These are phyloP conservation scores for Thermochaetoides thermophila DNA, from an alignment of 495 filamentous ascomycete species.

Conservation along the genomic window DNA sequence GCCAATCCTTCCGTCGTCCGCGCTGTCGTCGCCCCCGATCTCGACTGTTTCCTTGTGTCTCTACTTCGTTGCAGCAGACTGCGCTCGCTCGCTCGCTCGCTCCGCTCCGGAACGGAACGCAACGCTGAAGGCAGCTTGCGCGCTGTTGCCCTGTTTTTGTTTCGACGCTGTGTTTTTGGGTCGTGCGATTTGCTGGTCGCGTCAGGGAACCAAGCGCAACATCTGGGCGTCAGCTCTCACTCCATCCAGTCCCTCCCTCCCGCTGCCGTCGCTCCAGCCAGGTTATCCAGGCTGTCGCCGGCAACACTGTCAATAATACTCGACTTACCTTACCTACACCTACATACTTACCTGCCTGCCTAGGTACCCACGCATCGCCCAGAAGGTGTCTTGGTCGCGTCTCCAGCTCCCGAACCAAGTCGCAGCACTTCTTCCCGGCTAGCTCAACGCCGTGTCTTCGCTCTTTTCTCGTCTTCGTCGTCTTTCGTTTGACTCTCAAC, in stretches of 20 bases:
- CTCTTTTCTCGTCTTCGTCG: slow-evolving; percentile 2
- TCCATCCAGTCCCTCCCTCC: slow-evolving; percentile 8
- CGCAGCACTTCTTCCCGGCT: slow-evolving; percentile 1
- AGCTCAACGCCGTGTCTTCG: slow-evolving; percentile 4
- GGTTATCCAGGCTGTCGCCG: too few relatives aligned
- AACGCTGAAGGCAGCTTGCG: too few relatives aligned
- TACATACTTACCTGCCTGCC: too few relatives aligned
- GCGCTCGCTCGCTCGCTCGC: slow-evolving; percentile 3
- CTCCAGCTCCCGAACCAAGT: background rate
- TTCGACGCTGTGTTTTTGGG: slow-evolving; percentile 1
- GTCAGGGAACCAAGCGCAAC: too few relatives aligned
- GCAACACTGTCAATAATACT: too few relatives aligned
- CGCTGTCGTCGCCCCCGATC: slow-evolving; percentile 2
- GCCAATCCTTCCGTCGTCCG: background rate
- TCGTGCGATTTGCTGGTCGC: slow-evolving; percentile 20
- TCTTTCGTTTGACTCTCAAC: slow-evolving; percentile 4
- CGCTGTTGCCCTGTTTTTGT: slow-evolving; percentile 5
- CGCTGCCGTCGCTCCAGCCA: slow-evolving; percentile 8
- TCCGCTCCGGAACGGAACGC: too few relatives aligned
- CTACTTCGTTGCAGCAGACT: slow-evolving; percentile 2
- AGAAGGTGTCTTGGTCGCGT: too few relatives aligned
- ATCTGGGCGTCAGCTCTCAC: slow-evolving; percentile 15
- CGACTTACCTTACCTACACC: too few relatives aligned
- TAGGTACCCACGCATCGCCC: too few relatives aligned
- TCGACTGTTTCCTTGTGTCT: slow-evolving; percentile 1